Conservation (phyloP, 768 basidiomycete genomes). For the Clavaria fumosa region DNA sequence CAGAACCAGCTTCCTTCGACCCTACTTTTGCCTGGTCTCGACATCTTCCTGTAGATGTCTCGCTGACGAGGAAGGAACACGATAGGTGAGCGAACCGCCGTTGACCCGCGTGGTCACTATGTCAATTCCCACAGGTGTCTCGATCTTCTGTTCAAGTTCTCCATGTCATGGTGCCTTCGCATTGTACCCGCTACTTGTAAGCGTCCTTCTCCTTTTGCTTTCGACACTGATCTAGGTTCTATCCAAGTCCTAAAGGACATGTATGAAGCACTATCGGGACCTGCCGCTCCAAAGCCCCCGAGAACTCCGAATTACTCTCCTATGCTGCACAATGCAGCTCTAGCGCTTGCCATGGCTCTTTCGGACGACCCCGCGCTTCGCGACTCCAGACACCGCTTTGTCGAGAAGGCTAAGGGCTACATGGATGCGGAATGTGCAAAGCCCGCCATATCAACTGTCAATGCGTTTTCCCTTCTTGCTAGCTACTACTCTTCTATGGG, state of each 20-base stretch:
- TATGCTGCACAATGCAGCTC: slow-evolving; percentile 54
- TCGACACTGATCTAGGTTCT: too few species aligned
- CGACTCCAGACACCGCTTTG: slow-evolving; percentile 28
- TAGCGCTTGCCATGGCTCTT: slow-evolving; percentile 30
- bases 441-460: slow-evolving; percentile 29
- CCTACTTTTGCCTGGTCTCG: slow-evolving; percentile 36
- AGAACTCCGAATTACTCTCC: slow-evolving; percentile 51
- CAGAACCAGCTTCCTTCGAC: slow-evolving; percentile 24
- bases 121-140: slow-evolving; percentile 20
- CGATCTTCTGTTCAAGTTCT: slow-evolving; percentile 32
- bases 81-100: slow-evolving; percentile 20
- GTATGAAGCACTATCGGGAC: slow-evolving; percentile 24
- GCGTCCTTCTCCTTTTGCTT: too few species aligned
- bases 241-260: slow-evolving; percentile 37
- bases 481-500: slow-evolving; percentile 33
- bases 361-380: slow-evolving; percentile 29
- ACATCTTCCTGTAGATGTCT: slow-evolving; percentile 27
- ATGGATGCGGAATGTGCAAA: slow-evolving; percentile 31
- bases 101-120: not conserved
- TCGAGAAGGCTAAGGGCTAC: slow-evolving; percentile 27
- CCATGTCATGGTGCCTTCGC: slow-evolving; percentile 33
- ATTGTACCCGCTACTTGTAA: slow-evolving; percentile 33
- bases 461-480: slow-evolving; percentile 27
- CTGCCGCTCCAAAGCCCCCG: slow-evolving; percentile 23
- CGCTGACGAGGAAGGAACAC: slow-evolving; percentile 28